Percentiles rank a stretch among this genome's conserved stretches.
These are phyloP conservation scores for Macrophomina pseudophaseolina DNA, from an alignment of 2,329 filamentous ascomycete species.

Conservation along the genomic window DNA sequence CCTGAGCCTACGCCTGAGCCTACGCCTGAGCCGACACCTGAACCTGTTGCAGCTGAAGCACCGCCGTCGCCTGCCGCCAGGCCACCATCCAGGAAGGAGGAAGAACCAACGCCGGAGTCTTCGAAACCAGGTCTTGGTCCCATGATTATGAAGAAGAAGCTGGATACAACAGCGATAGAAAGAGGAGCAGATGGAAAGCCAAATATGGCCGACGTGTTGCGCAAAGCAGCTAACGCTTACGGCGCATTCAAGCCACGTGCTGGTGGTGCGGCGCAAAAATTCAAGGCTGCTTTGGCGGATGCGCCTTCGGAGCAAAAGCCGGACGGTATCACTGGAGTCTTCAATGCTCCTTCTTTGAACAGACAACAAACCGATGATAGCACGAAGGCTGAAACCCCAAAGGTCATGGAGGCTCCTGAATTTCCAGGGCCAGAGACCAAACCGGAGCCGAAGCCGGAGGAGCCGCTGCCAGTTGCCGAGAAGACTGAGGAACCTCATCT, in stretches of 20 bases:
- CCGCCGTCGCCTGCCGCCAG: conserved; percentile 27
- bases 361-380: conserved; percentile 25
- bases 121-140: conserved; percentile 79
- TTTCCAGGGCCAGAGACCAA: background rate
- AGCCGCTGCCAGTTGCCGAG: conserved; percentile 16
- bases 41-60: conserved; percentile 19
- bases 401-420: conserved; percentile 7
- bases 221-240: conserved; percentile 78
- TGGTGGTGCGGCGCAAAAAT: conserved; percentile 82
- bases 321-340: conserved; percentile 87
- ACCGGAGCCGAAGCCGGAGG: background rate
- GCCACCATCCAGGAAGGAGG: conserved; percentile 47
- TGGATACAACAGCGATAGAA: background rate
- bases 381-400: conserved; percentile 31
- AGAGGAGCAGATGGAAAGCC: conserved; percentile 63
- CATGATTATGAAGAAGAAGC: conserved; percentile 82
- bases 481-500: conserved; percentile 13
- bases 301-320: conserved; percentile 61
- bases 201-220: conserved; percentile 77
- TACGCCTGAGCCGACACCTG: conserved; percentile 26
- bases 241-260: conserved; percentile 82
- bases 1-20: conserved; percentile 27
- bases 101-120: conserved; percentile 49
- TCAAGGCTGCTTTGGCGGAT: conserved; percentile 63
- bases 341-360: conserved; percentile 70